Evolutionary conservation across 306 rosid genomes (phyloP).

Genomic region (Rosa persica): DNA sequence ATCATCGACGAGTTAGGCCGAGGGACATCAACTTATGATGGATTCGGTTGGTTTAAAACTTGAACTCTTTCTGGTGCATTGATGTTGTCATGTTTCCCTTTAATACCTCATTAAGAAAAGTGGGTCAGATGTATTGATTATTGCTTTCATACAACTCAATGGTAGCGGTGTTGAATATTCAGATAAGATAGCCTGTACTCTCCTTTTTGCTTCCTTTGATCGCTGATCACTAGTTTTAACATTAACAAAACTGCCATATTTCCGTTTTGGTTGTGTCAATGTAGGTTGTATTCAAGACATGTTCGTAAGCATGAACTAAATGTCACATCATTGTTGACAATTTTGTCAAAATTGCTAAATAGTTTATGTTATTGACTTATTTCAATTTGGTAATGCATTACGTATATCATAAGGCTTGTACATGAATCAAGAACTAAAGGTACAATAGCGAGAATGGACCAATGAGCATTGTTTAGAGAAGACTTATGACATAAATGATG

Average conservation of each 20-base stretch:
- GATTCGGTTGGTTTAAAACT: conserved; percentile 77
- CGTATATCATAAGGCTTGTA: background rate
- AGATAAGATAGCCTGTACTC: background rate
- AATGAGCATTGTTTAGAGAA: background rate
- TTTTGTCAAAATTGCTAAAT: background rate
- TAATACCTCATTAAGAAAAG: background rate
- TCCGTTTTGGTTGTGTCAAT: background rate
- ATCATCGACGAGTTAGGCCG: conserved; percentile 98
- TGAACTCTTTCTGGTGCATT: conserved; percentile 22
- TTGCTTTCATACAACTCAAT: background rate
- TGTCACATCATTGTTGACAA: background rate
- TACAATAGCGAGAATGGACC: background rate
- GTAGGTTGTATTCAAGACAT: background rate
- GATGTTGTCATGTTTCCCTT: conserved; percentile 1
- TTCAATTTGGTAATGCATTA: background rate
- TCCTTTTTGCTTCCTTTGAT: background rate
- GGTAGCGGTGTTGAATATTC: background rate
- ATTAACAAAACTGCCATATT: background rate
- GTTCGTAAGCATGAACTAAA: background rate
- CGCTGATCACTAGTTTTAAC: background rate
- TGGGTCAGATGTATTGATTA: background rate
- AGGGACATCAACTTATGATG: conserved; percentile 98
- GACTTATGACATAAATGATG: background rate
- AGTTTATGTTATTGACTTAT: background rate
- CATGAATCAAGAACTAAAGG: background rate